Evolutionary conservation across 352 stramenopile genomes (phyloP), one percentile per base, ranked within the genome.

Genomic region (Pythium rishiriense): DNA sequence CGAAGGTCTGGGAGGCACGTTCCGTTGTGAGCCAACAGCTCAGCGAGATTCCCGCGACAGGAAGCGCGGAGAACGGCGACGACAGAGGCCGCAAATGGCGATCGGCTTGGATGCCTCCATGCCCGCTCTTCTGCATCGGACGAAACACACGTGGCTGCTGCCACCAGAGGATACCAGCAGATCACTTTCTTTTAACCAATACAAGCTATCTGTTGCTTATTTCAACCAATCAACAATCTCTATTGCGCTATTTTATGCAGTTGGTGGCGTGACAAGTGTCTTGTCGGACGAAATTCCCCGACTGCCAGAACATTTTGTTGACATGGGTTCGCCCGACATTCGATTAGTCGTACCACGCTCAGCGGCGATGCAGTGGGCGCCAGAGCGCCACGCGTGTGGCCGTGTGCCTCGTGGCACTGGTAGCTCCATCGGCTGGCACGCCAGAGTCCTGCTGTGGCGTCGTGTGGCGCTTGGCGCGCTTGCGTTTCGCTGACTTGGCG

Each of bases 301-400:
- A 49, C 7, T 3, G 22, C 42, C 42, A 49, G 42, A 49, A 49
- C 3, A 11, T n/a, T 6, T 24, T 52, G 8, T 28, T 42, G 15
- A 45, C 31, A 56, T 56, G 49, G 49, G 12, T 56, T 56, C 49
- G 19, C 15, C 19, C 1, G 24, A 24, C 0, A 26, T 31, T 51
- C 29, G 26, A 41, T 49, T 17, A 43, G 37, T 43, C 15, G 35
- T 42, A 37, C 17, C 12, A 6, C 0, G 10, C 35, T 31, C 43
- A 39, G 4, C 62, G 49, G 11, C 58, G 66, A 69, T 76, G 70
- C 28, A 76, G 54, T 22, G 70, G 70, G 19, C 52, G 64, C 70
- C 70, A 76, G 21, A 76, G 58, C 21, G 17, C 15, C 3, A 42
- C 39, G 3, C n/a, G n/a, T n/a, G n/a, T n/a, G n/a, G n/a, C n/a